Evolutionary conservation across 164 flowering plant genomes (phyloP), one percentile per base, ranked within the genome.

Genomic region (Berberis vulgaris): DNA sequence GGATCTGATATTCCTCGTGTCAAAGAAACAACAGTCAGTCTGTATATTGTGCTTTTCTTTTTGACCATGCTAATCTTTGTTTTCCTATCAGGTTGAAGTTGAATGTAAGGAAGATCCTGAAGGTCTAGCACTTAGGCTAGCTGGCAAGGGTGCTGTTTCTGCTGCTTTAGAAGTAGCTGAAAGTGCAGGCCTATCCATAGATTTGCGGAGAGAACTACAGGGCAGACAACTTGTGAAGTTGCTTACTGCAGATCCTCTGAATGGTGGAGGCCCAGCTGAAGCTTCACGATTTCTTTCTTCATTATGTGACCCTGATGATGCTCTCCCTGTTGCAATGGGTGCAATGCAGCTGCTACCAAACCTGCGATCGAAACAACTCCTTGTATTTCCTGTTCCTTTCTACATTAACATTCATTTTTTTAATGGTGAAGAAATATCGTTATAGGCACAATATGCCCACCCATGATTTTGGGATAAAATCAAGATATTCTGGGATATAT

Each of bases 241-340:
- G 76, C 94, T 95, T 3, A 91, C 91, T 59, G 89, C 97, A 2
- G 99, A 95, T 50, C 99, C 99, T 54, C 81, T 95, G 10, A 84
- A 72, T 76, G 99, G 99, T 67, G 99, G 99, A 54, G 99, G 99
- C 57, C 99, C 97, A 67, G 97, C 99, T 49, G 97, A 95, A 82
- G 99, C 99, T 62, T 95, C 99, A 52, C 87, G 97, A 7, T 91
- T 95, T 78, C 94, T 95, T 69, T 87, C 97, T 50, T 95, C 99
- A 38, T 71, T 95, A 12, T 87, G 85, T 62, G 96, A 95, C 60
- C 78, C 99, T 41, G 85, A 88, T 76, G 99, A 95, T 84, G 99
- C 97, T 66, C 65, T 95, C 61, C 97, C 96, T 12, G 99, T 95
- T 73, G 99, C 95, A 63, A 86, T 95, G 87, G 88, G 96, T 65